A percentile compares a stretch with the other conserved stretches of the same genome.
phyloP scores from a whole-genome alignment of 495 filamentous ascomycete genomes.

The Talaromyces wortmannii region DNA sequence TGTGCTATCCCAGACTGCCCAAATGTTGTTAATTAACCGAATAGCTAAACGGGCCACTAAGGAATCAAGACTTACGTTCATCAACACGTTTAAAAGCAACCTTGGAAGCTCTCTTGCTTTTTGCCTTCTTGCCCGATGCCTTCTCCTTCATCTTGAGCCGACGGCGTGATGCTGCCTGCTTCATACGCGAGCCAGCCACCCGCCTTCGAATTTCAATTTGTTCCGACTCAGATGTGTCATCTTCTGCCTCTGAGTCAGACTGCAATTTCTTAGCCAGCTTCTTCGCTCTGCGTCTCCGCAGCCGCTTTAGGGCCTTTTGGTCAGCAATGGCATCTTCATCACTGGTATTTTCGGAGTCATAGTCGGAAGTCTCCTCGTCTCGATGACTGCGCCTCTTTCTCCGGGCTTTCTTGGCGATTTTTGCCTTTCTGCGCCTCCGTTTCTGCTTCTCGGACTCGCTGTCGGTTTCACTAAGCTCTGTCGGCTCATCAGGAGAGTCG shows the following conservation, averaged over 20 bases:
- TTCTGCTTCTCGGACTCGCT: conserved; percentile 22
- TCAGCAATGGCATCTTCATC: conserved; percentile 18
- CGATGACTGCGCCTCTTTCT: conserved; percentile 32
- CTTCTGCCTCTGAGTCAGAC: conserved; percentile 18
- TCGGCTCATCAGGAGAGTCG: conserved; percentile 17
- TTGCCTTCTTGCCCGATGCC: conserved; percentile 14
- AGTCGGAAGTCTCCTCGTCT: conserved; percentile 25
- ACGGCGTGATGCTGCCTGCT: conserved; percentile 13
- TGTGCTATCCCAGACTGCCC: conserved; percentile 61
- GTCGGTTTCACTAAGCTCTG: conserved; percentile 27
- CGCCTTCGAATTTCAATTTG: conserved; percentile 13
- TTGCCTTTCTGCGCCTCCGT: conserved; percentile 38
- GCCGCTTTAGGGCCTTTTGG: conserved; percentile 31
- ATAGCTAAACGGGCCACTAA: no score
- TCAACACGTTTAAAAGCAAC: conserved; percentile 84
- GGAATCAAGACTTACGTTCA: conserved; percentile 42
- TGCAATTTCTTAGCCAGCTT: conserved; percentile 27
- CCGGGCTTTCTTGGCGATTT: conserved; percentile 34
- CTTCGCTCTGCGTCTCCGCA: conserved; percentile 41
- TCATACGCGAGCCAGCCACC: conserved; percentile 13
- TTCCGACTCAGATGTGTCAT: conserved; percentile 11
- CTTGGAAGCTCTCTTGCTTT: conserved; percentile 51
- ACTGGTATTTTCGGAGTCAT: conserved; percentile 21
- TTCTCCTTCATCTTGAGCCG: conserved; percentile 4
- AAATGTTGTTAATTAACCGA: no score